phyloP scores from a whole-genome alignment of 1,284 basidiomycete genomes.

The Ustilago tritici region DNA sequence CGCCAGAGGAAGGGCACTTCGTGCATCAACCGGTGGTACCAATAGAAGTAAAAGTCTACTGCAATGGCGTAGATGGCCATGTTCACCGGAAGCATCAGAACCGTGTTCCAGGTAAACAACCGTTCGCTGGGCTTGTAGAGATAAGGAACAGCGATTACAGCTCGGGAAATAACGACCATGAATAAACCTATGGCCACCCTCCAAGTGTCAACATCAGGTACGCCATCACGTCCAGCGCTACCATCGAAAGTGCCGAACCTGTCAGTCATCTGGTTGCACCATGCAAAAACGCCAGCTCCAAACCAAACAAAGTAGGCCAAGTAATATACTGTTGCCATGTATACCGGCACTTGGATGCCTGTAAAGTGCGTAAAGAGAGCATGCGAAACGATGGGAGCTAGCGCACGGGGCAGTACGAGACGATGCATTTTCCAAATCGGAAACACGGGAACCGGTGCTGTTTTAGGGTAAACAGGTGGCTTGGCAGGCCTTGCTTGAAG shows the following conservation, averaged over 20 bases:
- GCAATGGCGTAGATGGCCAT: slow-evolving; percentile 38
- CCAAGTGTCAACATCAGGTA: slow-evolving; percentile 46
- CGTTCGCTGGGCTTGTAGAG: slow-evolving; percentile 34
- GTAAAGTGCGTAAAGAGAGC: slow-evolving; percentile 26
- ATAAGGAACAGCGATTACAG: slow-evolving; percentile 32
- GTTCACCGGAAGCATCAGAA: slow-evolving; percentile 43
- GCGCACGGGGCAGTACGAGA: slow-evolving; percentile 28
- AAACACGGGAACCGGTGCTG: slow-evolving; percentile 43
- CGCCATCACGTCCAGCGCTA: slow-evolving; percentile 42
- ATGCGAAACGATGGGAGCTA: slow-evolving; percentile 42
- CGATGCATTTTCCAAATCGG: slow-evolving; percentile 49
- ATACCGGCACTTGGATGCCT: slow-evolving; percentile 30
- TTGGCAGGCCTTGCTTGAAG: neutral
- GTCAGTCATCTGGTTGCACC: slow-evolving; percentile 32
- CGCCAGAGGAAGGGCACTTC: slow-evolving; percentile 50
- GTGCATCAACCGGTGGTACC: slow-evolving; percentile 63
- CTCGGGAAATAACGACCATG: slow-evolving; percentile 30
- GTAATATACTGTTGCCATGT: slow-evolving; percentile 22
- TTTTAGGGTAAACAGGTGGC: slow-evolving; percentile 30
- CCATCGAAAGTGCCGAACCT: slow-evolving; percentile 63
- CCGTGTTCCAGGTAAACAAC: slow-evolving; percentile 20
- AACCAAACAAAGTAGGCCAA: slow-evolving; percentile 33
- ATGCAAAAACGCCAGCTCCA: slow-evolving; percentile 15
- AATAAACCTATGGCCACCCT: slow-evolving; percentile 40
- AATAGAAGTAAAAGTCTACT: slow-evolving; percentile 65